Evolutionary conservation across 148 eudicot genomes (phyloP).

Genomic region (Pouteria glomerata): DNA sequence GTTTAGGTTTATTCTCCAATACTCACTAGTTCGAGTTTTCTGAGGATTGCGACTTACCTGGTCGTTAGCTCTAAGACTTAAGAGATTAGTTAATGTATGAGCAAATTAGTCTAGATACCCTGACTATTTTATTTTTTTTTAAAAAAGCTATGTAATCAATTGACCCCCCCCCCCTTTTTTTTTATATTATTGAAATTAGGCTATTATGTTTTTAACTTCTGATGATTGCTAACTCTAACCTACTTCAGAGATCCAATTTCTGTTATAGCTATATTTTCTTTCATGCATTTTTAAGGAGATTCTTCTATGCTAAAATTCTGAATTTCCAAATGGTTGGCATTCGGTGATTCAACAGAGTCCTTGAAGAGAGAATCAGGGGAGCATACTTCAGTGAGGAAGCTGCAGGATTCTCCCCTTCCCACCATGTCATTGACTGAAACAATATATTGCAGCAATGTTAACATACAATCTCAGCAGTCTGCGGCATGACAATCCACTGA

Average conservation of each 20-base stretch:
- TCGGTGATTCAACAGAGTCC: conserved; percentile 15
- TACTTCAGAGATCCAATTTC: not conserved
- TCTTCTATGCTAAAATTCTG: not conserved
- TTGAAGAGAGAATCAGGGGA: conserved; percentile 21
- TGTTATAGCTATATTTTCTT: not conserved
- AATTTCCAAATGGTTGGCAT: not conserved
- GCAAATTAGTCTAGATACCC: too few relatives aligned
- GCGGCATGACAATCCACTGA: not conserved
- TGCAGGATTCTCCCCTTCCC: conserved; percentile 18
- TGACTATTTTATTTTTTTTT: too few relatives aligned
- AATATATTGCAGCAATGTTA: conserved; percentile 4
- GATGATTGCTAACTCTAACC: too few relatives aligned
- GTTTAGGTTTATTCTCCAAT: too few relatives aligned
- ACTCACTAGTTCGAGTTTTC: too few relatives aligned
- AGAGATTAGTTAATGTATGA: too few relatives aligned
- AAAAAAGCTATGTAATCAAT: too few relatives aligned
- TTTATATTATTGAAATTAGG: too few relatives aligned
- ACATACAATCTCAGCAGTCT: not conserved
- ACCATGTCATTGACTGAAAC: conserved; percentile 19
- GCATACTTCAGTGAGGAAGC: conserved; percentile 14
- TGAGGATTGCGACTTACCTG: too few relatives aligned
- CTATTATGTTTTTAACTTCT: too few relatives aligned
- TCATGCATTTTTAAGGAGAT: not conserved
- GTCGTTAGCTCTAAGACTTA: too few relatives aligned
- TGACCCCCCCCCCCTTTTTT: too few relatives aligned